phyloP scores from a whole-genome alignment of 345 rosid genomes.

The Luvunga scandens region DNA sequence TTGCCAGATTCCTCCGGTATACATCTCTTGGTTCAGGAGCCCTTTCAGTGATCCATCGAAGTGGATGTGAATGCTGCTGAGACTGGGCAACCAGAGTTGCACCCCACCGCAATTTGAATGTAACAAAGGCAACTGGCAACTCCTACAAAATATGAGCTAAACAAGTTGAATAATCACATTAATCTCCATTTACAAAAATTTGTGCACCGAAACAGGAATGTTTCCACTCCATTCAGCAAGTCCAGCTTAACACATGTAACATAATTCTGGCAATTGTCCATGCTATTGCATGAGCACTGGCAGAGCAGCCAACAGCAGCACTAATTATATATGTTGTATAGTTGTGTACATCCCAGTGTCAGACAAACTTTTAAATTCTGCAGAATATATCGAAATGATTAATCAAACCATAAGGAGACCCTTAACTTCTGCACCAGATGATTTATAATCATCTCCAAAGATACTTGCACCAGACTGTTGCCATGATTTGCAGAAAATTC shows the following conservation, averaged over 20 bases:
- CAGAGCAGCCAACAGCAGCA: not conserved
- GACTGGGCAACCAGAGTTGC: conserved; percentile 78
- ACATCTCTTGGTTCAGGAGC: conserved; percentile 90
- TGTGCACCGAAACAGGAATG: not conserved
- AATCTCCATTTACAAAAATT: not conserved
- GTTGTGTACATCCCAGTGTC: not conserved
- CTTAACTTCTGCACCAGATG: not conserved
- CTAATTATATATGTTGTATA: not conserved
- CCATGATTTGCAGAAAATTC: not conserved
- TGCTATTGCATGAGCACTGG: not conserved
- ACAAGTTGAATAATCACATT: not conserved
- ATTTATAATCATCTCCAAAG: not conserved
- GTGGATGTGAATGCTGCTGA: conserved; percentile 81
- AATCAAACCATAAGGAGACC: not conserved
- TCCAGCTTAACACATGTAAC: not conserved
- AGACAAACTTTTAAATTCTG: too few species aligned
- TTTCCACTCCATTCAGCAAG: not conserved
- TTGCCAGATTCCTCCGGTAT: conserved; percentile 69
- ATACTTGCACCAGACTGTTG: not conserved
- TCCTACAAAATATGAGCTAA: conserved; percentile 42
- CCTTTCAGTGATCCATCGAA: conserved; percentile 67
- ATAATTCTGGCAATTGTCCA: not conserved
- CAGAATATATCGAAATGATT: not conserved
- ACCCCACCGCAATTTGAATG: conserved; percentile 68
- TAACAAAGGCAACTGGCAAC: conserved; percentile 77